A percentile compares a stretch with the other conserved stretches of the same genome.
These are phyloP conservation scores for Daldinia decipiens DNA, from an alignment of 495 filamentous ascomycete species.

Conservation along the genomic window DNA sequence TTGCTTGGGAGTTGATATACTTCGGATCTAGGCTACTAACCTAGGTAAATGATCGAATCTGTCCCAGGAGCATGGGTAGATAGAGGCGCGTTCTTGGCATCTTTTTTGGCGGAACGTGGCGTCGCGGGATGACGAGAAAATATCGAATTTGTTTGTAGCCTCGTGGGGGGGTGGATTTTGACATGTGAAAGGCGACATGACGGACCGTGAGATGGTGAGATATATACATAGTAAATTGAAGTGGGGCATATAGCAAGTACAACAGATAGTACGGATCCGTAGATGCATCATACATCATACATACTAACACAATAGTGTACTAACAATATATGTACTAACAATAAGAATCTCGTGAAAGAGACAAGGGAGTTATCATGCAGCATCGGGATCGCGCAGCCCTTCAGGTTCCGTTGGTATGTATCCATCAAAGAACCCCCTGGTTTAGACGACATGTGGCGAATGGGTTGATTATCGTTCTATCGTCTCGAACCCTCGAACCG, in stretches of 20 bases:
- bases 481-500: slow-evolving; percentile 22
- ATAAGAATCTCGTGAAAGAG: slow-evolving; percentile 4
- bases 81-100: slow-evolving; percentile 9
- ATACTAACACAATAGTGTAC: too few relatives aligned
- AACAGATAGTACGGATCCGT: background rate
- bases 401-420: slow-evolving; percentile 19
- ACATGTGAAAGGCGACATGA: slow-evolving; percentile 8
- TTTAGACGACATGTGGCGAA: slow-evolving; percentile 22
- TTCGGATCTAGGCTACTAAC: too few relatives aligned
- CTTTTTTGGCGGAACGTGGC: background rate
- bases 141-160: background rate
- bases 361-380: slow-evolving; percentile 16
- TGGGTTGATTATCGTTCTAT: slow-evolving; percentile 2
- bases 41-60: too few relatives aligned
- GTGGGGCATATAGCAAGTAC: background rate
- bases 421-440: slow-evolving; percentile 9
- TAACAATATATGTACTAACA: background rate
- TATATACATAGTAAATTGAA: background rate
- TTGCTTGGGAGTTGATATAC: background rate
- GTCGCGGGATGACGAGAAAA: background rate
- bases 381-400: slow-evolving; percentile 29
- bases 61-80: slow-evolving; percentile 4
- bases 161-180: background rate
- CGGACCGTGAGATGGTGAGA: background rate
- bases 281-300: background rate